Base-by-base conservation (phyloP, 768 basidiomycete genomes). In the Russula emetica region DNA sequence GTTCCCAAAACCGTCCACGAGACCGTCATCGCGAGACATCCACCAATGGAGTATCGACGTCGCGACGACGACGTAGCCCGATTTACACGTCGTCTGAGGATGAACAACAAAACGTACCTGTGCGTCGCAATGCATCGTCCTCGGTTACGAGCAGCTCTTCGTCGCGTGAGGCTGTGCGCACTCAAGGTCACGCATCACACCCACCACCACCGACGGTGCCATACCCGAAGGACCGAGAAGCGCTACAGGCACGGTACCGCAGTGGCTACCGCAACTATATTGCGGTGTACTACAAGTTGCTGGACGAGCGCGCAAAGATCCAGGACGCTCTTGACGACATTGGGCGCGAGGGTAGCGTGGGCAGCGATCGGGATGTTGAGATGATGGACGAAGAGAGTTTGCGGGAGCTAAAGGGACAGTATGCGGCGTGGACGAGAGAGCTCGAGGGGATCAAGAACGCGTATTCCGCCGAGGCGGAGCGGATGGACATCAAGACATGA, bases 341-440 rank as follows among this genome's bases (percentile, higher is more conserved):
- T 24, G 78, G 77, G 42, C 70, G 73, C 26, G 72, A 71, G 32
- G 76, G 71, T 38, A 75, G 70, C 50, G 67, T 70, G 44, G 78
- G 76, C 16, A 85, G 83, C 66, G 84, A 82, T 13, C 83, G 83
- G 59, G 80, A 76, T 8, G 85, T 85, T 65, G 70, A 77, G 22
- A 83, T 73, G 58, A 67, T 70, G 70, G 66, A 68, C 6, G 69
- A 69, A 3, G 83, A 86, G 38, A 85, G 84, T 18, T 65, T 87
- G 62, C 62, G 72, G 58, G 77, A 75, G 59, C 69, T 86, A 28
- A 77, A 73, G 57, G 68, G 69, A 10, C 78, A 80, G 10, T 78
- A 85, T 69, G 75, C 76, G 63, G 75, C 75, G 49, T 76, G 80
- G 65, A 76, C 78, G 68, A 77, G 77, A n/a, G 86, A 87, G 68